Conservation (phyloP, 1,284 basidiomycete genomes). For the Moniliophthora roreri region DNA sequence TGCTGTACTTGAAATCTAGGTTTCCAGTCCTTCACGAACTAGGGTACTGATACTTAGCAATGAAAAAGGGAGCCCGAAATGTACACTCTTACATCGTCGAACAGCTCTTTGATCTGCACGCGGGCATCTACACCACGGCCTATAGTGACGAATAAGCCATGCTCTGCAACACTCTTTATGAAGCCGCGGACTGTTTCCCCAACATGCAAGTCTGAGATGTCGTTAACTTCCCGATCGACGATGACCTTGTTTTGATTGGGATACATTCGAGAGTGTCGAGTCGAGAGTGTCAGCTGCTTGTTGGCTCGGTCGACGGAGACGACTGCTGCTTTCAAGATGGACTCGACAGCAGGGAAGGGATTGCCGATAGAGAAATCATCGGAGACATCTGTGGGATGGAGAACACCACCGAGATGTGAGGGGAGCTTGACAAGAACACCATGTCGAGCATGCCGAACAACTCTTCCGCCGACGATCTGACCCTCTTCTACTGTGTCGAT, state of each 20-base stretch:
- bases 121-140: constrained; percentile 85
- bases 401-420: constrained; percentile 65
- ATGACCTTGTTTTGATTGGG: constrained; percentile 48
- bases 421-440: constrained; percentile 80
- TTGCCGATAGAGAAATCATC: constrained; percentile 74
- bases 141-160: constrained; percentile 90
- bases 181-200: constrained; percentile 84
- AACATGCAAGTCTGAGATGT: constrained; percentile 64
- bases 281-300: constrained; percentile 77
- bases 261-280: constrained; percentile 69
- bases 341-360: constrained; percentile 64
- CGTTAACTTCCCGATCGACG: constrained; percentile 71
- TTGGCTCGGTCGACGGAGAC: constrained; percentile 65
- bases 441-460: constrained; percentile 65
- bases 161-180: constrained; percentile 83
- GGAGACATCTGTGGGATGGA: constrained; percentile 79
- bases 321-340: constrained; percentile 70
- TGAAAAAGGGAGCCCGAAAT: constrained; percentile 1
- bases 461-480: constrained; percentile 76
- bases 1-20: constrained; percentile 79
- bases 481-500: constrained; percentile 71
- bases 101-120: constrained; percentile 92
- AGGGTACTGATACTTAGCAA: constrained; percentile 10
- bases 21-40: constrained; percentile 98
- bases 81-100: constrained; percentile 70